Evolutionary conservation across 2,329 filamentous ascomycete species (phyloP), one percentile per base, ranked within the genome.

Genomic region (Aphanoascus verrucosus): DNA sequence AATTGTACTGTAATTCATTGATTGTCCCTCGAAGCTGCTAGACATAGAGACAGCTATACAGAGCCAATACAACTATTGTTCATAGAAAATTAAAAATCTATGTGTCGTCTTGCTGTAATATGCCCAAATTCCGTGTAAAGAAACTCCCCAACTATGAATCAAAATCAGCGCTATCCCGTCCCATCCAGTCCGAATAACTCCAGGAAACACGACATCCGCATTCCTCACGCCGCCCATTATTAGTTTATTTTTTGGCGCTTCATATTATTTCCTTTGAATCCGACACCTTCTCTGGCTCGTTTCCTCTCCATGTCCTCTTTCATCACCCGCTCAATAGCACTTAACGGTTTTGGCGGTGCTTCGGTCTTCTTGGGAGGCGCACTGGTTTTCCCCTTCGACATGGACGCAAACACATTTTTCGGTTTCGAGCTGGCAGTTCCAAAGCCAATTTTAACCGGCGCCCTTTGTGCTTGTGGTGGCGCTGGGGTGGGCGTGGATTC

Each of bases 281-380:
- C 28, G 12, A 28, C 42, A 11, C 23, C 43, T 17, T 51, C 55
- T 23, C 52, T 48, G 19, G 49, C 48, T 7, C 57, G 48, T 46
- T 59, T 59, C 28, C 54, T 52, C 47, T 59, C 56, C 56, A 58
- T 58, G 47, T 59, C 58, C 31, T 53, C 56, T 41, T 59, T 55
- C 44, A 59, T 59, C 3, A 59, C 50, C 34, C 53, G 47, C 31
- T 58, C 58, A 14, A 54, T 56, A n/a, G 55, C 56, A 7, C 42
- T 57, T 31, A 58, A 32, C 9, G 54, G 52, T 32, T 53, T 59
- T 5, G 56, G 31, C 4, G 56, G 37, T 1, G 53, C 44, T 46
- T 57, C 55, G 19, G 50, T 32, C 14, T 54, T 58, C 15, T 54
- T 57, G 19, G 52, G n/a, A 8, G 43, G 19, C 17, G 40, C 49